phyloP scores from a whole-genome alignment of 768 basidiomycete genomes.

The Pulveroboletus sp. region DNA sequence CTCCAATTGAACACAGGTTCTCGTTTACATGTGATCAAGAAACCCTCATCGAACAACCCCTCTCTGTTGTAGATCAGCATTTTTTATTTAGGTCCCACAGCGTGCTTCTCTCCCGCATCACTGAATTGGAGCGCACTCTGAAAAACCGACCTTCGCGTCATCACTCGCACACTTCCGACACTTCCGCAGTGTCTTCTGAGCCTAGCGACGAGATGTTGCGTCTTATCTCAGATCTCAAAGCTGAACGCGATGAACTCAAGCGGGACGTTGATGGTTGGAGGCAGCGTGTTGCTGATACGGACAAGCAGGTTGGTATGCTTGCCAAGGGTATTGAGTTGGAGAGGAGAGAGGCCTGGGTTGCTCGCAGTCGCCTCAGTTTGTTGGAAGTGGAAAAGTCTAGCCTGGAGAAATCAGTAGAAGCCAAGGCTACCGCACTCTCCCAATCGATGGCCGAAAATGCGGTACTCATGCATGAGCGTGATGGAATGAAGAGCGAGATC shows the following conservation, averaged over 20 bases:
- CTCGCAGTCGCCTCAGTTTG: constrained; percentile 64
- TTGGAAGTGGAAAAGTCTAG: constrained; percentile 64
- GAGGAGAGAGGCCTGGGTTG: constrained; percentile 77
- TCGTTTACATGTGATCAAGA: constrained; percentile 29
- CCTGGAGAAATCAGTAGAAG: constrained; percentile 45
- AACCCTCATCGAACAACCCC: constrained; percentile 37
- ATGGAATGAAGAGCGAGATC: constrained; percentile 27
- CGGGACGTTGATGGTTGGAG: constrained; percentile 88
- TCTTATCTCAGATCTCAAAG: constrained; percentile 72
- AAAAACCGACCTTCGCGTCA: constrained; percentile 44
- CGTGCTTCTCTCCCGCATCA: constrained; percentile 75
- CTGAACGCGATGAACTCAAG: constrained; percentile 85
- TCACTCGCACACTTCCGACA: constrained; percentile 47
- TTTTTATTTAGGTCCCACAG: constrained; percentile 85
- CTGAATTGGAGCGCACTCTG: constrained; percentile 70
- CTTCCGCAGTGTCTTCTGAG: constrained; percentile 36
- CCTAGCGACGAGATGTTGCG: constrained; percentile 76
- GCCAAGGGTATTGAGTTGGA: constrained; percentile 71
- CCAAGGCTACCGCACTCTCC: constrained; percentile 28
- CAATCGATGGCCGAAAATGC: constrained; percentile 27
- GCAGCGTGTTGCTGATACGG: constrained; percentile 67
- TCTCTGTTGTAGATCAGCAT: constrained; percentile 73
- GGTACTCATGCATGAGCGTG: constrained; percentile 24
- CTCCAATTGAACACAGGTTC: constrained; percentile 52
- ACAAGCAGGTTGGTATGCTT: constrained; percentile 62